Percentiles rank a stretch among this genome's conserved stretches.
Evolutionary conservation across 805 yeast species (phyloP).

Genomic region (Yamadazyma phyllophila): DNA sequence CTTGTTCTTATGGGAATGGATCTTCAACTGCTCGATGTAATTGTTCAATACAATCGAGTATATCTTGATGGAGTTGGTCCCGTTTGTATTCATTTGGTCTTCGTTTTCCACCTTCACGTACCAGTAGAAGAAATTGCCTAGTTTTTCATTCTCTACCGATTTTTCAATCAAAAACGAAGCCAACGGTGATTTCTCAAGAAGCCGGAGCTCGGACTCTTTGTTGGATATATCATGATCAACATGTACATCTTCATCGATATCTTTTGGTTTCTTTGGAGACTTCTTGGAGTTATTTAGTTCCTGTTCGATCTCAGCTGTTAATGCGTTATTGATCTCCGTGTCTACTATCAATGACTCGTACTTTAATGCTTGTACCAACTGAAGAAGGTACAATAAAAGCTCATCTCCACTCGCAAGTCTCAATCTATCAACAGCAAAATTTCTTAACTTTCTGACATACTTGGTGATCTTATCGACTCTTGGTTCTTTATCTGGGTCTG

Average conservation of each 20-base stretch:
- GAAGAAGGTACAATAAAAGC: slow-evolving; percentile 76
- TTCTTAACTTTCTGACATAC: slow-evolving; percentile 54
- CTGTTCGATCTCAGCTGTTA: slow-evolving; percentile 1
- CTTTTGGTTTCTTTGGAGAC: slow-evolving; percentile 1
- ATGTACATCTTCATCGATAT: slow-evolving; percentile 3
- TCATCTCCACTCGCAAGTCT: slow-evolving; percentile 78
- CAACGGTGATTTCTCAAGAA: slow-evolving; percentile 51
- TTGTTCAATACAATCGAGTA: slow-evolving; percentile 37
- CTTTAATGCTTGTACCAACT: slow-evolving; percentile 86
- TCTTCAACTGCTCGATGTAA: slow-evolving; percentile 38
- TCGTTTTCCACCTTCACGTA: slow-evolving; percentile 83
- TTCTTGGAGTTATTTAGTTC: not conserved
- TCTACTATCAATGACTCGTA: slow-evolving; percentile 52
- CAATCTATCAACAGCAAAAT: slow-evolving; percentile 84
- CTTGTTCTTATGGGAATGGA: slow-evolving; percentile 24
- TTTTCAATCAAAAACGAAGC: slow-evolving; percentile 74
- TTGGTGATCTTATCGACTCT: slow-evolving; percentile 30
- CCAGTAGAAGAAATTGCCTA: slow-evolving; percentile 91
- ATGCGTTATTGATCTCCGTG: slow-evolving; percentile 9
- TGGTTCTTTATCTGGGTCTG: slow-evolving; percentile 20
- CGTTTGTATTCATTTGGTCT: slow-evolving; percentile 41
- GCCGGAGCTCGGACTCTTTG: slow-evolving; percentile 16
- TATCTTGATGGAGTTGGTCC: slow-evolving; percentile 20
- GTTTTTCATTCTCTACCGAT: slow-evolving; percentile 58
- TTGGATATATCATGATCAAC: not conserved